Evolutionary conservation across 805 yeast species (phyloP).

Genomic region (Candida boidinii): DNA sequence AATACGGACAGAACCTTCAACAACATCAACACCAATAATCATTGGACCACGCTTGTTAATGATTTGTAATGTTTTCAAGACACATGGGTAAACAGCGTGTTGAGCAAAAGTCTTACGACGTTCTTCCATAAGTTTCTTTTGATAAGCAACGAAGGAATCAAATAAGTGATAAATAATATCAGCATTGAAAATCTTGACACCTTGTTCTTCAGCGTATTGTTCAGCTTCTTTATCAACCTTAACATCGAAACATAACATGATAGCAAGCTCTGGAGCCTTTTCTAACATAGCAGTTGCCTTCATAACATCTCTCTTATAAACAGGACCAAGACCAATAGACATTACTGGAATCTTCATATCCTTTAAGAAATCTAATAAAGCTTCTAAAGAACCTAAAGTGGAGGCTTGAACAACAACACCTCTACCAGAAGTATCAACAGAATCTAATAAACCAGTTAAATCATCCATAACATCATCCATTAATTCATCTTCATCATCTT

Average conservation of each 20-base stretch:
- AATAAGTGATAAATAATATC: slow-evolving; percentile 95
- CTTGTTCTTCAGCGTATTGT: slow-evolving; percentile 92
- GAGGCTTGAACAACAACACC: slow-evolving; percentile 99
- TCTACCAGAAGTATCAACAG: slow-evolving; percentile 89
- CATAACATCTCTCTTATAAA: slow-evolving; percentile 96
- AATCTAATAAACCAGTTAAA: slow-evolving; percentile 85
- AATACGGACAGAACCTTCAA: slow-evolving; percentile 78
- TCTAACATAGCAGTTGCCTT: slow-evolving; percentile 95
- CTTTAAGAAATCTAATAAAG: slow-evolving; percentile 90
- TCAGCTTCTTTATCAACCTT: slow-evolving; percentile 97
- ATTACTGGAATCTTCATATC: slow-evolving; percentile 99
- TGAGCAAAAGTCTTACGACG: slow-evolving; percentile 84
- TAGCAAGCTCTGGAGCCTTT: slow-evolving; percentile 89
- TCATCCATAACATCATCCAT: slow-evolving; percentile 99
- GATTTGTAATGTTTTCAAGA: slow-evolving; percentile 86
- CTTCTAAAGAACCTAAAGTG: slow-evolving; percentile 96
- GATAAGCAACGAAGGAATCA: slow-evolving; percentile 91
- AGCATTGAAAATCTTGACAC: slow-evolving; percentile 87
- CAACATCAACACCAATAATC: slow-evolving; percentile 98
- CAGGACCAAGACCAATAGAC: slow-evolving; percentile 98
- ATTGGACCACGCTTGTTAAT: slow-evolving; percentile 98
- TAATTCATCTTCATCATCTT: slow-evolving; percentile 94
- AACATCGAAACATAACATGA: slow-evolving; percentile 98
- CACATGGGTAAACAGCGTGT: slow-evolving; percentile 92
- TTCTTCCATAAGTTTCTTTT: slow-evolving; percentile 75